Base-by-base conservation (phyloP, 345 rosid genomes). In the Rhizophora apiculata region DNA sequence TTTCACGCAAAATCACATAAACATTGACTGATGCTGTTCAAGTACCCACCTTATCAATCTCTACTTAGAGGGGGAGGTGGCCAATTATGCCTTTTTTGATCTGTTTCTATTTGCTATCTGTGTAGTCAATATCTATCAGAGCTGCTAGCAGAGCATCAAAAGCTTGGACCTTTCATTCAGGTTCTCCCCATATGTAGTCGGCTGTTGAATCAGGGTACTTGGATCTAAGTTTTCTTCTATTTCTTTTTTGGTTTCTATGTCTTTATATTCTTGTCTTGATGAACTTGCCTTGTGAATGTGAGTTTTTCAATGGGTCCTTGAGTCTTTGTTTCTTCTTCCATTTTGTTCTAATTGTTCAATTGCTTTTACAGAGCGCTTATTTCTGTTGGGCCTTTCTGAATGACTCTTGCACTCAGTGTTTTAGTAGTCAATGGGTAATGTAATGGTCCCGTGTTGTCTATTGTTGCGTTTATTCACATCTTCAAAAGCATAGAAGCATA, bases 81-180 rank as follows among this genome's bases (percentile, higher is more conserved):
- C 5, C 55, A 64, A 67, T 74, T 60, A 36, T 79, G 68, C 65
- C 54, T 74, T 76, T 80, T 72, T 73, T 81, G 81, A 69, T 85
- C 81, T 81, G 64, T 78, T 71, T 71, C 22, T 60, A 62, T 68
- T 72, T 63, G 63, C 69, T 69, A 64, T 69, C 55, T 58, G 62
- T 74, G 84, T 76, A 83, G 97, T 82, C 99, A 86, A 74, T 90
- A 90, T 88, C 79, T 95, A 80, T 61, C 96, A 72, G 97, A 92
- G 80, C 82, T 95, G 77, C 67, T 92, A 63, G 96, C 94, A 22
- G 99, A 95, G 82, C 96, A 87, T 83, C 96, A 90, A 68, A 95
- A 95, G 96, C 88, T 95, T 75, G 93, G 92, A 70, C 99, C 99
- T 77, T 95, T 95, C 85, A 80, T 86, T 82, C 96, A 87, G 78